Conservation (phyloP, 257 asterid species). For the Nicotiana tabacum region DNA sequence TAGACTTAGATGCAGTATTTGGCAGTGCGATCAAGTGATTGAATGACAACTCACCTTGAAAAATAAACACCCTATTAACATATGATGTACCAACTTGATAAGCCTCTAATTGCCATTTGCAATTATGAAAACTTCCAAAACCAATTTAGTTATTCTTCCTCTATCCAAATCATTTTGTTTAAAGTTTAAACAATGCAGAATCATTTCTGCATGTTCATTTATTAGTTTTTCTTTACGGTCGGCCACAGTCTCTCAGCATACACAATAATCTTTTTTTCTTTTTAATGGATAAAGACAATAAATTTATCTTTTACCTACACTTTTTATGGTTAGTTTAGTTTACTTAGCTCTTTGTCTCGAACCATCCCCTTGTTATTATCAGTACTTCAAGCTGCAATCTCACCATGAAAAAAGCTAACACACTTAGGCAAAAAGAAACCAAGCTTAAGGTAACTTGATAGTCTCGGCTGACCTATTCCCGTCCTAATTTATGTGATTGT, state of each 20-base stretch:
- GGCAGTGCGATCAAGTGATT: not conserved
- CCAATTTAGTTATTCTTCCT: not conserved
- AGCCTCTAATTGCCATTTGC: not conserved
- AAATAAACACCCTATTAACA: not conserved
- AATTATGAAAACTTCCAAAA: not conserved
- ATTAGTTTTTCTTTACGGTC: not conserved
- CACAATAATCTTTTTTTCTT: not conserved
- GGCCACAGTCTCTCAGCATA: not conserved
- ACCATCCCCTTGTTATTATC: not conserved
- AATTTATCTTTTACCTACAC: not conserved
- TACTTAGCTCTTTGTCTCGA: not conserved
- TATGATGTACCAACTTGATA: not conserved
- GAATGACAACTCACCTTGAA: not conserved
- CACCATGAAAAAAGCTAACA: not conserved
- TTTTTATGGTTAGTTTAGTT: not conserved
- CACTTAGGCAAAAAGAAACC: not conserved
- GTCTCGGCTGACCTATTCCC: not conserved
- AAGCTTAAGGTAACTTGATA: not conserved
- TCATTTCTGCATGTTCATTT: not conserved
- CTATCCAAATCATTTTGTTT: not conserved
- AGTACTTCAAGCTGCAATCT: not conserved
- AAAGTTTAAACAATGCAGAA: not conserved
- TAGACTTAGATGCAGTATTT: not conserved
- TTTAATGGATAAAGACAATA: not conserved
- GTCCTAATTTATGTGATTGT: no score